Conservation (phyloP, 2,329 filamentous ascomycete genomes). For the Bipolaris sorokiniana region DNA sequence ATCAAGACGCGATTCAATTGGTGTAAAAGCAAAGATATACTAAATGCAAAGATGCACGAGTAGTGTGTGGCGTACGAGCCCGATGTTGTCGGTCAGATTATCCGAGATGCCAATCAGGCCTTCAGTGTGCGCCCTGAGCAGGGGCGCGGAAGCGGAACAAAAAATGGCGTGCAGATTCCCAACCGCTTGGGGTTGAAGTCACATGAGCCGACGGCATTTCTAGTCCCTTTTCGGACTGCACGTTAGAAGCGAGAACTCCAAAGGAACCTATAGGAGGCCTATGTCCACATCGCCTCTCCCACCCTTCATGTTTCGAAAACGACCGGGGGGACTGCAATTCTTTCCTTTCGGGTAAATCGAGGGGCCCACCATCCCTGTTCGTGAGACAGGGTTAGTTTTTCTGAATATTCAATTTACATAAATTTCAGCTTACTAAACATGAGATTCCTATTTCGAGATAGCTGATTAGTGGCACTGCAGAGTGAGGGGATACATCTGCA, state of each 20-base stretch:
- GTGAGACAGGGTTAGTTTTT: background rate
- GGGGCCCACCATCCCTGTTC: background rate
- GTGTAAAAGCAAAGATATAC: background rate
- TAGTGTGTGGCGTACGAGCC: conserved; percentile 5
- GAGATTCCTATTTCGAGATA: background rate
- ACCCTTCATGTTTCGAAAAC: conserved; percentile 5
- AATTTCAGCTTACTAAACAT: background rate
- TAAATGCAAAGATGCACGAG: background rate
- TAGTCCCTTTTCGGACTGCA: conserved; percentile 4
- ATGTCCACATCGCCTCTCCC: background rate
- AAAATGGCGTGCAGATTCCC: background rate
- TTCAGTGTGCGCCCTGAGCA: background rate
- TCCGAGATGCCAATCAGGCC: conserved; percentile 5
- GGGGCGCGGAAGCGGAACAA: conserved; percentile 13
- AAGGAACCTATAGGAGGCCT: conserved; percentile 1
- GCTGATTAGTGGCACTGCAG: background rate
- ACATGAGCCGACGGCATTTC: background rate
- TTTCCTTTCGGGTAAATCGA: conserved; percentile 5
- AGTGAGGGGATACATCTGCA: background rate
- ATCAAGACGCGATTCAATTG: background rate
- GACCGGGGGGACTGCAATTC: conserved; percentile 12
- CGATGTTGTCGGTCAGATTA: background rate
- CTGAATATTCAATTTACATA: background rate
- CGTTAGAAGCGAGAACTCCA: background rate
- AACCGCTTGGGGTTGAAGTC: conserved; percentile 4